Conservation (phyloP, 129 eudicot genomes). For the Ambrosia trifida region DNA sequence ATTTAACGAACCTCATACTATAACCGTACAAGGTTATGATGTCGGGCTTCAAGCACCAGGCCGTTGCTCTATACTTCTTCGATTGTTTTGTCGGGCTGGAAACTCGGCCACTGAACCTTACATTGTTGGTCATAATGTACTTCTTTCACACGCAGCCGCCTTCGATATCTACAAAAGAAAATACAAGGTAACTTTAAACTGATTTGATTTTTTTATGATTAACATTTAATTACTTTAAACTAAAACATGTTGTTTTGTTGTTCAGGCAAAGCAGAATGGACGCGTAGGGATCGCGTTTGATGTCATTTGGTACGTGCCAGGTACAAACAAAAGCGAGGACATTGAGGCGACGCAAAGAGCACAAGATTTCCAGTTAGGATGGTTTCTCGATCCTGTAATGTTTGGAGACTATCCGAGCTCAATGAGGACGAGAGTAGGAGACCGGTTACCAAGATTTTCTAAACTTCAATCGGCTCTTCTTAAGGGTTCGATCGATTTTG, state of each 20-base stretch:
- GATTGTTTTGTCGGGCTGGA: slow-evolving; percentile 65
- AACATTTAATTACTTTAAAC: not conserved
- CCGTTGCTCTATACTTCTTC: slow-evolving; percentile 76
- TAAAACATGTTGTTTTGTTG: not conserved
- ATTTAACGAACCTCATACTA: slow-evolving; percentile 84
- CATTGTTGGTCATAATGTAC: slow-evolving; percentile 72
- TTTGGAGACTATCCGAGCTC: slow-evolving; percentile 80
- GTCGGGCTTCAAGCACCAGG: slow-evolving; percentile 81
- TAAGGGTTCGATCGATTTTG: slow-evolving; percentile 76
- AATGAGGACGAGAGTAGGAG: slow-evolving; percentile 79
- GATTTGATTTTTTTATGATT: not conserved
- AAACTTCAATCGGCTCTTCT: slow-evolving; percentile 51
- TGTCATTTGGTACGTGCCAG: slow-evolving; percentile 74
- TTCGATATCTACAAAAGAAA: slow-evolving; percentile 57
- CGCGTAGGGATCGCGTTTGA: slow-evolving; percentile 72
- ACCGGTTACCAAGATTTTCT: slow-evolving; percentile 71
- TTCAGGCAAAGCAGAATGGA: slow-evolving; percentile 60
- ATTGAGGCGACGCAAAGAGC: slow-evolving; percentile 69
- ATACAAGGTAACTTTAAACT: slow-evolving; percentile 67
- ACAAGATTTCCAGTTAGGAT: slow-evolving; percentile 77
- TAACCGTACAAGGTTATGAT: slow-evolving; percentile 73
- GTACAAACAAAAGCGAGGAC: slow-evolving; percentile 62
- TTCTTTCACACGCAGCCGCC: slow-evolving; percentile 77
- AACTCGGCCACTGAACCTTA: slow-evolving; percentile 96
- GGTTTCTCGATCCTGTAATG: slow-evolving; percentile 84